Conservation (phyloP, 2,329 filamentous ascomycete species). For the Aspergillus thermomutatus region DNA sequence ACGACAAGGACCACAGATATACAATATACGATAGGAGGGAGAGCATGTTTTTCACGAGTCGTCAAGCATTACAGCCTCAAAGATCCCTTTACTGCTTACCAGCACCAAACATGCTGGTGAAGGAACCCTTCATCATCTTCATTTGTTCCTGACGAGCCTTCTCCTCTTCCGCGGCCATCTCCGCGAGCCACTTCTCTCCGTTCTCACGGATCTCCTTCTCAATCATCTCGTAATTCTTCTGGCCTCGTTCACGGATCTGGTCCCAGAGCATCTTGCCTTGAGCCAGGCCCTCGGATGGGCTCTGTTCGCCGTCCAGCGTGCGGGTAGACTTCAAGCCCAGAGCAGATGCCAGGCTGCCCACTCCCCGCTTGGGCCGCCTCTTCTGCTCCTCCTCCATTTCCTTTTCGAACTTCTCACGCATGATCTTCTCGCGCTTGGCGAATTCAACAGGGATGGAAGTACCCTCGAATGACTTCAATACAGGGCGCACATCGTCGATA, state of each 20-base stretch:
- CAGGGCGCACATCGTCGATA: slow-evolving; percentile 78
- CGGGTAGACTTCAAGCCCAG: slow-evolving; percentile 73
- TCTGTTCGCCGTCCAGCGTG: slow-evolving; percentile 63
- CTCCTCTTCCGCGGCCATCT: slow-evolving; percentile 85
- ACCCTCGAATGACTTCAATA: slow-evolving; percentile 84
- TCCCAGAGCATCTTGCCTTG: slow-evolving; percentile 98
- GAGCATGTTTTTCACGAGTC: slow-evolving; percentile 5
- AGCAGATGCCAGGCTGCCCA: slow-evolving; percentile 66
- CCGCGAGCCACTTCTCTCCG: slow-evolving; percentile 92
- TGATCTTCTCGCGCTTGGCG: slow-evolving; percentile 77
- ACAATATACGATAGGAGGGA: slow-evolving; percentile 18
- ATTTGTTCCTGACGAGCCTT: slow-evolving; percentile 86
- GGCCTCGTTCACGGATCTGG: slow-evolving; percentile 85
- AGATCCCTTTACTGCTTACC: slow-evolving; percentile 24
- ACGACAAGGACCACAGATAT: slow-evolving; percentile 14
- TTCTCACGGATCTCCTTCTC: slow-evolving; percentile 91
- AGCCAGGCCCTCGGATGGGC: slow-evolving; percentile 71
- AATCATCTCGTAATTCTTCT: slow-evolving; percentile 82
- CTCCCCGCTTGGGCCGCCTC: slow-evolving; percentile 57
- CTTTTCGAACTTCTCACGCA: slow-evolving; percentile 79
- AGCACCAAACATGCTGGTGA: slow-evolving; percentile 56
- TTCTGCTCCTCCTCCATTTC: slow-evolving; percentile 67
- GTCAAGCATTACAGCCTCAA: slow-evolving; percentile 4
- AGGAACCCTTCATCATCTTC: slow-evolving; percentile 83
- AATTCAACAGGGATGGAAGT: slow-evolving; percentile 89